Evolutionary conservation across 768 basidiomycete genomes (phyloP).

Genomic region (Hypholoma fasciculare): DNA sequence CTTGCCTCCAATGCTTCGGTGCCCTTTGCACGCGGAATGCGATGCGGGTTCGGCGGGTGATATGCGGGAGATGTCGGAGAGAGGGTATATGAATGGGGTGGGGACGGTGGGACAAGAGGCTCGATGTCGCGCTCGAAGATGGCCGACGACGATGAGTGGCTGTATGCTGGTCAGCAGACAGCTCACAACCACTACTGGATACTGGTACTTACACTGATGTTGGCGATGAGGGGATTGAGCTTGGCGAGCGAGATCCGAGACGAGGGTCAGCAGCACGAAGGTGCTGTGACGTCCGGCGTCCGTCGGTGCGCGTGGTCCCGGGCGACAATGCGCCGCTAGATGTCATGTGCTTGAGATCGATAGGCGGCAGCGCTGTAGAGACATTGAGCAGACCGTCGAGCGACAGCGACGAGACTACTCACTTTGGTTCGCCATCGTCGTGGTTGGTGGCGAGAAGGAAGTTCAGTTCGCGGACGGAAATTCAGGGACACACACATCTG

Average conservation of each 20-base stretch:
- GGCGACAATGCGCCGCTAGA: constrained; percentile 42
- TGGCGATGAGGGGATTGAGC: constrained; percentile 78
- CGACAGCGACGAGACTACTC: no score
- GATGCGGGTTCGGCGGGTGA: constrained; percentile 61
- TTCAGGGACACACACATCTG: no score
- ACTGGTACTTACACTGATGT: constrained; percentile 64
- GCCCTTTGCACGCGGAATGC: constrained; percentile 68
- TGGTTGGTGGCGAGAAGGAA: no score
- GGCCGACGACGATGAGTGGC: constrained; percentile 80
- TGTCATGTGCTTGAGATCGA: constrained; percentile 53
- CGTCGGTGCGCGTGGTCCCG: constrained; percentile 24
- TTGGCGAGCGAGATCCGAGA: constrained; percentile 64
- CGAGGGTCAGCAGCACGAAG: constrained; percentile 39
- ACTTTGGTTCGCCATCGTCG: no score
- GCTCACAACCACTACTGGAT: background rate
- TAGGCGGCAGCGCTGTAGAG: background rate
- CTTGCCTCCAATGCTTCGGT: constrained; percentile 75
- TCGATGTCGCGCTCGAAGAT: constrained; percentile 95
- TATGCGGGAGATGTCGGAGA: constrained; percentile 29
- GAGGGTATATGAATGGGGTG: constrained; percentile 25
- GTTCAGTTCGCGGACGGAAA: no score
- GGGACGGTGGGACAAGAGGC: constrained; percentile 44
- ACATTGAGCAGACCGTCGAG: no score
- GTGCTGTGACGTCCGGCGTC: constrained; percentile 45
- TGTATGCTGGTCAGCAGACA: constrained; percentile 15